A percentile compares a stretch with the other conserved stretches of the same genome.
These are phyloP conservation scores for Ophiosphaerella herpotricha DNA, from an alignment of 2,329 filamentous ascomycete species.

Conservation along the genomic window DNA sequence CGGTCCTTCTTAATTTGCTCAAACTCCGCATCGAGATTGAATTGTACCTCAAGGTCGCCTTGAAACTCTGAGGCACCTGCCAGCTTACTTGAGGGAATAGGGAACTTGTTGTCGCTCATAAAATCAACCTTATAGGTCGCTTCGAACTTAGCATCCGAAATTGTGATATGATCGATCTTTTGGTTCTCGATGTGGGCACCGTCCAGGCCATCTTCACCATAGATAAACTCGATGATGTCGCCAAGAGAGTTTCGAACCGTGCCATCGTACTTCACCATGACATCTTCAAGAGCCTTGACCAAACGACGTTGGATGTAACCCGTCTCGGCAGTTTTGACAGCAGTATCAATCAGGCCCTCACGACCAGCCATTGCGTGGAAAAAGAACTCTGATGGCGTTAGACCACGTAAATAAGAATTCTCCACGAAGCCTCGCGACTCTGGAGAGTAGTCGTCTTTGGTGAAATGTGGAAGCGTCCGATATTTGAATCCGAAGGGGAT, in stretches of 20 bases:
- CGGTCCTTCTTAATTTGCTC: slow-evolving; percentile 78
- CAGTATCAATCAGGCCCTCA: slow-evolving; percentile 99
- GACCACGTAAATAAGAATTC: slow-evolving; percentile 94
- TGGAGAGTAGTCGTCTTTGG: slow-evolving; percentile 98
- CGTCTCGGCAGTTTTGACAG: slow-evolving; percentile 98
- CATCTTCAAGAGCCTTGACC: slow-evolving; percentile 96
- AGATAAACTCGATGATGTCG: slow-evolving; percentile 95
- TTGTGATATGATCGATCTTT: slow-evolving; percentile 81
- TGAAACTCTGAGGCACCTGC: slow-evolving; percentile 86
- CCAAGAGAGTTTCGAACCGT: slow-evolving; percentile 96
- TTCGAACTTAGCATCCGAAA: slow-evolving; percentile 77
- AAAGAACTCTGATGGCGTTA: slow-evolving; percentile 97
- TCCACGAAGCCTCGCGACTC: slow-evolving; percentile 97
- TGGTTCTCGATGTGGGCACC: slow-evolving; percentile 94
- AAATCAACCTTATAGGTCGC: slow-evolving; percentile 84
- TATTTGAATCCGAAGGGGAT: slow-evolving; percentile 99
- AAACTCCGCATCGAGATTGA: slow-evolving; percentile 85
- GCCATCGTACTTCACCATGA: slow-evolving; percentile 96
- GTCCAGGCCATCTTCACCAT: slow-evolving; percentile 96
- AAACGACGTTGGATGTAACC: slow-evolving; percentile 98
- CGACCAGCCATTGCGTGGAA: slow-evolving; percentile 99
- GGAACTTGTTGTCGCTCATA: slow-evolving; percentile 71
- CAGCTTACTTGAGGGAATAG: slow-evolving; percentile 70
- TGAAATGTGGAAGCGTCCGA: slow-evolving; percentile 93
- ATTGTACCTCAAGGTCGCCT: slow-evolving; percentile 86